A percentile compares a stretch with the other conserved stretches of the same genome.
phyloP scores from a whole-genome alignment of 2,329 filamentous ascomycete species.

The Aspergillus sp. region DNA sequence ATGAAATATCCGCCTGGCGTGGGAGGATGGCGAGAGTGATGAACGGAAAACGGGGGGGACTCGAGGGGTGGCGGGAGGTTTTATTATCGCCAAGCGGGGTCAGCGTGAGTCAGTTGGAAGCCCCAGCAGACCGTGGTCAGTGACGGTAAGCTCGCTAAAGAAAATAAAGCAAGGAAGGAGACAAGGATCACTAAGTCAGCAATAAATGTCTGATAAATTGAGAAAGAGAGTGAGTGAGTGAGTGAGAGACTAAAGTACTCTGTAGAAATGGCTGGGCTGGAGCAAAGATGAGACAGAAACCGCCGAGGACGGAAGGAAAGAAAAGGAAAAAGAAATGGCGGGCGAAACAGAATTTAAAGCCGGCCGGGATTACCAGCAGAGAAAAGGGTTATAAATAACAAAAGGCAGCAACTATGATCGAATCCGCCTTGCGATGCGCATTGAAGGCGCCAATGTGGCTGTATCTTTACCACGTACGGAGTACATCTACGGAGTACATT shows the following conservation, averaged over 20 bases:
- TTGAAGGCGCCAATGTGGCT: not conserved
- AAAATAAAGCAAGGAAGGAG: not conserved
- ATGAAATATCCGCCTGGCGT: not conserved
- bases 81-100: not conserved
- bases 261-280: no score
- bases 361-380: no score
- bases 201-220: not conserved
- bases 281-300: no score
- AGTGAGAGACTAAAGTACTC: no score
- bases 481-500: not conserved
- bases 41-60: not conserved
- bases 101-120: not conserved
- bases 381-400: not conserved
- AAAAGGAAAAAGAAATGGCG: constrained; percentile 1
- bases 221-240: no score
- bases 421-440: not conserved
- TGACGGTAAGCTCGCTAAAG: constrained; percentile 12
- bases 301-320: constrained; percentile 1
- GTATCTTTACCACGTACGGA: not conserved
- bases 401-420: not conserved
- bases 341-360: not conserved
- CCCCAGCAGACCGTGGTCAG: not conserved
- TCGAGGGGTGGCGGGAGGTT: not conserved
- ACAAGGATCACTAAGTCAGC: not conserved
- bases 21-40: not conserved